Evolutionary conservation across 2,329 filamentous ascomycete species (phyloP).

Genomic region (Aurifilum marmelostoma): DNA sequence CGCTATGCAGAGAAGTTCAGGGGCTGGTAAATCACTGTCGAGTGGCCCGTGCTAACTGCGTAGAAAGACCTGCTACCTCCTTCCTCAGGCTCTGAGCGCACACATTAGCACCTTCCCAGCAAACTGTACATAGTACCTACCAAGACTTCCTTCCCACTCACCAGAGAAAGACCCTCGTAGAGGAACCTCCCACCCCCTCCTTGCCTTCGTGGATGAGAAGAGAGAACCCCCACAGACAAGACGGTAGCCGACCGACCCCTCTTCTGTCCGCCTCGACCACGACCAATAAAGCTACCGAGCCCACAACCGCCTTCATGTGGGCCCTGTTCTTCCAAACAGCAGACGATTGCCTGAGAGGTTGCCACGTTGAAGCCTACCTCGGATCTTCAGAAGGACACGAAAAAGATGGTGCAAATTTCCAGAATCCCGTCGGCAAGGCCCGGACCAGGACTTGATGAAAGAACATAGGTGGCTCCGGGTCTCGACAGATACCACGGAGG

Average conservation of each 20-base stretch:
- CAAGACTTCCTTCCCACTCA: background rate
- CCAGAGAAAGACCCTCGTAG: background rate
- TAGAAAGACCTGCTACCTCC: background rate
- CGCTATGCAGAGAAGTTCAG: background rate
- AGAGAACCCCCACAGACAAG: background rate
- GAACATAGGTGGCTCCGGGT: background rate
- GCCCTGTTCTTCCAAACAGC: background rate
- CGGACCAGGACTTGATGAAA: background rate
- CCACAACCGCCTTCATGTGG: background rate
- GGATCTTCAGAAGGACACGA: background rate
- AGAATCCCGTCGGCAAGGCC: background rate
- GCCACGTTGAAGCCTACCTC: background rate
- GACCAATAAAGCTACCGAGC: background rate
- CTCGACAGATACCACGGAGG: background rate
- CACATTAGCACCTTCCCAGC: background rate
- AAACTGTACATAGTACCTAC: background rate
- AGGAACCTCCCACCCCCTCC: background rate
- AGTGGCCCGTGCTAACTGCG: slow-evolving; percentile 6
- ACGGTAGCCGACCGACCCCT: background rate
- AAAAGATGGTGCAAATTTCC: background rate
- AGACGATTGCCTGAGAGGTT: background rate
- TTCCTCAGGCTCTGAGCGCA: background rate
- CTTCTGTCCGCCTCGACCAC: background rate
- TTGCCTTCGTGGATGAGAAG: background rate
- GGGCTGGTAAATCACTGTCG: background rate